Conservation (phyloP, 148 eudicot genomes). For the Bassia scoparia region DNA sequence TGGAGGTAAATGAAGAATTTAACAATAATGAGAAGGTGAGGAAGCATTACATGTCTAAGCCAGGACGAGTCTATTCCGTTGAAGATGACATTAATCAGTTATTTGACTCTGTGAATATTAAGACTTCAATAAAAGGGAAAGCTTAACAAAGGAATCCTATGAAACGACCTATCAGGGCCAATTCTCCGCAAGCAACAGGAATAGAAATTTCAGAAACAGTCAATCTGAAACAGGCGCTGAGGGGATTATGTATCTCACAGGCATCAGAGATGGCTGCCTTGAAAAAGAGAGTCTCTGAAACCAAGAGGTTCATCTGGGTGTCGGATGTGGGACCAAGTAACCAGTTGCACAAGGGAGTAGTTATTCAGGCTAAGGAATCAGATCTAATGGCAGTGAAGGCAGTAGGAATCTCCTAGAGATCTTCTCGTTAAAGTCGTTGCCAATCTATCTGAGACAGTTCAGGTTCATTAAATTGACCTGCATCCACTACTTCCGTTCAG, state of each 20-base stretch:
- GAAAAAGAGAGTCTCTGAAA: constrained; percentile 51
- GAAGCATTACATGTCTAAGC: constrained; percentile 32
- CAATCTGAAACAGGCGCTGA: constrained; percentile 73
- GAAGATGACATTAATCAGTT: constrained; percentile 75
- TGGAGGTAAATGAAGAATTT: constrained; percentile 51
- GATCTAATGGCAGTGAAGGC: constrained; percentile 26
- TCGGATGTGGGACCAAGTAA: constrained; percentile 43
- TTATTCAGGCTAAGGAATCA: constrained; percentile 35
- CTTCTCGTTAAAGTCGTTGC: constrained; percentile 43
- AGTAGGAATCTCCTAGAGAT: constrained; percentile 41
- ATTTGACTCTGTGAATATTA: constrained; percentile 61
- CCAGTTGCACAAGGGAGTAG: constrained; percentile 37
- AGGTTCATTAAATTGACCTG: constrained; percentile 26
- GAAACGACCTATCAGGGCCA: constrained; percentile 65
- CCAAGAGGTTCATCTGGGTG: constrained; percentile 34
- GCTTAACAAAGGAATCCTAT: constrained; percentile 46
- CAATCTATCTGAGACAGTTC: constrained; percentile 28
- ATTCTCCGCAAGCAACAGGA: constrained; percentile 45
- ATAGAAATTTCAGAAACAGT: constrained; percentile 63
- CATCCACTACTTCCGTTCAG: constrained; percentile 17
- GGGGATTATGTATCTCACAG: constrained; percentile 79
- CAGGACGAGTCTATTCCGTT: constrained; percentile 48
- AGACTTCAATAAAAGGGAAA: constrained; percentile 38
- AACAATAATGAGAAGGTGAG: constrained; percentile 29
- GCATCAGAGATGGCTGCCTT: constrained; percentile 91